Conservation (phyloP, 2,329 filamentous ascomycete species). For the Cadophora luteo-olivacea region DNA sequence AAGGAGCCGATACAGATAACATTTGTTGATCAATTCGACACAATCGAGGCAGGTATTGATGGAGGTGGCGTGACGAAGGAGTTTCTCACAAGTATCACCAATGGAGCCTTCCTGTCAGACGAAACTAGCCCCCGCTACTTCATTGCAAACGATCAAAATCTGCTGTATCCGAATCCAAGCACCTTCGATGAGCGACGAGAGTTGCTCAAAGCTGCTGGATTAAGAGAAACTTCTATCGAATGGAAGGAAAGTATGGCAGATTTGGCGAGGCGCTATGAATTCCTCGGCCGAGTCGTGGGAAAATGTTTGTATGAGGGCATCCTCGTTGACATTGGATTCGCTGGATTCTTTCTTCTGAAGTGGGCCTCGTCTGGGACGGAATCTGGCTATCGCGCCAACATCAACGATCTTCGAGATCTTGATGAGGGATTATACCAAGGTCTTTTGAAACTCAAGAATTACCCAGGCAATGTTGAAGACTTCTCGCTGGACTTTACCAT, state of each 20-base stretch:
- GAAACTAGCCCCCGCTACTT: constrained; percentile 68
- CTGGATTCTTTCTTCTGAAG: constrained; percentile 93
- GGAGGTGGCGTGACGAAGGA: constrained; percentile 98
- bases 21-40: constrained; percentile 90
- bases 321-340: constrained; percentile 89
- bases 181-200: constrained; percentile 74
- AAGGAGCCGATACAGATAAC: constrained; percentile 98
- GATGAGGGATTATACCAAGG: constrained; percentile 92
- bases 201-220: constrained; percentile 56
- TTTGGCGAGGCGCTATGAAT: constrained; percentile 81
- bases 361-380: constrained; percentile 79
- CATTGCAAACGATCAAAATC: constrained; percentile 81
- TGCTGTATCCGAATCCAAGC: constrained; percentile 87
- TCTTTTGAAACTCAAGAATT: constrained; percentile 83
- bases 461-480: constrained; percentile 78
- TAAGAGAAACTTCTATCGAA: constrained; percentile 59
- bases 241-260: constrained; percentile 64
- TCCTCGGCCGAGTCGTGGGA: constrained; percentile 88
- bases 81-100: constrained; percentile 88
- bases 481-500: constrained; percentile 90
- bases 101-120: constrained; percentile 76
- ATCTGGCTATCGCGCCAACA: constrained; percentile 82
- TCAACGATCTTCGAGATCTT: constrained; percentile 92
- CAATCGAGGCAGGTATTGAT: constrained; percentile 90
- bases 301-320: constrained; percentile 99